Percentiles rank a stretch among this genome's conserved stretches.
Conservation (phyloP, 2,329 filamentous ascomycete species). For the Neofusicoccum cordaticola region DNA sequence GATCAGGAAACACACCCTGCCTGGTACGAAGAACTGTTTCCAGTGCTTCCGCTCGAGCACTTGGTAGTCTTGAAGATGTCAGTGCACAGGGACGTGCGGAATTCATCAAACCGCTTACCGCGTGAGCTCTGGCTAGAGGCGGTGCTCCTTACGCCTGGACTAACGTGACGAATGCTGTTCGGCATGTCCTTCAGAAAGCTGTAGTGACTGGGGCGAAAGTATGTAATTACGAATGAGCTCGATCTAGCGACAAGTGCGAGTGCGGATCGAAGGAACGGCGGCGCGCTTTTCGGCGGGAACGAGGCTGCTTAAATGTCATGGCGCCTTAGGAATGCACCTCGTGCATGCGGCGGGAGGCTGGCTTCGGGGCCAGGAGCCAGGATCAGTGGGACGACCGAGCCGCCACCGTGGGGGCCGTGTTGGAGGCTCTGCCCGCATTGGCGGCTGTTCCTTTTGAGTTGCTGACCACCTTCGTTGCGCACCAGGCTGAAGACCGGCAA, state of each 20-base stretch:
- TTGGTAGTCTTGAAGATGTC: not conserved
- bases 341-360: not conserved
- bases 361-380: not conserved
- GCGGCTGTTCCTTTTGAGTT: not conserved
- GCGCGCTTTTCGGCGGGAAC: not conserved
- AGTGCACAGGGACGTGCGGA: not conserved
- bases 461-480: not conserved
- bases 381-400: not conserved
- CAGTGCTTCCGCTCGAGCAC: not conserved
- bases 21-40: not conserved
- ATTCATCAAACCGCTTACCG: not conserved
- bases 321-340: not conserved
- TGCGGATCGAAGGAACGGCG: not conserved
- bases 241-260: not conserved
- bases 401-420: not conserved
- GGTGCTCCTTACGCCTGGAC: not conserved
- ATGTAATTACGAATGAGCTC: not conserved
- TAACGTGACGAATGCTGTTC: not conserved
- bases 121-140: slow-evolving; percentile 6
- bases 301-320: not conserved
- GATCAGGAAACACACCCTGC: not conserved
- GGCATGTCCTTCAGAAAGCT: not conserved
- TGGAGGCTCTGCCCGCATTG: not conserved
- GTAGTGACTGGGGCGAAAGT: not conserved
- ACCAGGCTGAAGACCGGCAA: not conserved